Base-by-base conservation (phyloP, 2,329 filamentous ascomycete genomes). In the Aspergillus sp. region DNA sequence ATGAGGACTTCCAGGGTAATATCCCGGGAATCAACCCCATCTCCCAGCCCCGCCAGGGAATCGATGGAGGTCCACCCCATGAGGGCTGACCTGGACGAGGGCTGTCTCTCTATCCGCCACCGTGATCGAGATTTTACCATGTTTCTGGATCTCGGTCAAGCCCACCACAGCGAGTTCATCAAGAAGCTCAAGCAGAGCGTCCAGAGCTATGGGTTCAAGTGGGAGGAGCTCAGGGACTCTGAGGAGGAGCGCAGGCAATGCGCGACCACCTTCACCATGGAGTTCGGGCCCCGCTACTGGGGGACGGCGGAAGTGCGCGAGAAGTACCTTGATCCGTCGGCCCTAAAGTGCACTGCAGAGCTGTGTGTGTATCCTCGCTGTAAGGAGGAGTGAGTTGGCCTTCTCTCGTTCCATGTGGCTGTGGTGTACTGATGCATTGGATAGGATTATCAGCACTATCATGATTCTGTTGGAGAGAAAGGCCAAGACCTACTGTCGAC, bases 91-190 rank as follows among this genome's bases (percentile, higher is more conserved):
- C 55, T 63, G 3, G 56, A 63, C 21, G 19, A 54, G 0, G 58
- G 54, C 1, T 36, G 41, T 1, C 52, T 65, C n/a, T 58, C 29
- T 4, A 34, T 36, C 2, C 54, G 41, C 4, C 56, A 47, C 10
- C 49, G 29, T 3, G 55, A 64, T 17, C 54, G 57, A 3, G 56
- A 59, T 6, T 65, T 67, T 16, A 56, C 58, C 1, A 46, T 44
- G 4, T 60, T 65, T 13, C 56, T 67, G 0, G 64, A 64, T 41
- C 32, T 67, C 19, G 59, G 61, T n/a, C 43, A 53, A 1, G 42
- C 48, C 2, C 50, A 61, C 32, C 56, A 59, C 25, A 36, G 29
- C 3, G 34, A 56, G 16, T 62, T 64, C 38, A 40, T 63, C n/a
- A 45, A 14, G 3, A 44, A 23, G 2, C 43, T 64, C 5, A 46